phyloP scores from a whole-genome alignment of 257 asterid species.

The Petrea volubilis region DNA sequence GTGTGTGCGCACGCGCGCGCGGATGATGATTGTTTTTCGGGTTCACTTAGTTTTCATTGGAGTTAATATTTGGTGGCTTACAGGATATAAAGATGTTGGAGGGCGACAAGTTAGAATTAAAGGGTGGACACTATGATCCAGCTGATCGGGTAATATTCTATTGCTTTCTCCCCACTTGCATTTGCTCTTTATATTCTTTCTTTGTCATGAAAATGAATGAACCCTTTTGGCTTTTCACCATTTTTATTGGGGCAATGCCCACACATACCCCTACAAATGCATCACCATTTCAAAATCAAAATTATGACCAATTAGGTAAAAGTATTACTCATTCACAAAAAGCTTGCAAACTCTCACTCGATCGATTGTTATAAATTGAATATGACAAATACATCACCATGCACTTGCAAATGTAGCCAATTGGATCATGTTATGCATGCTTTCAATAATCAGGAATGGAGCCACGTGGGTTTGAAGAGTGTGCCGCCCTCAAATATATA shows the following conservation, averaged over 20 bases:
- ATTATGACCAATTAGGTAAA: constrained; percentile 17
- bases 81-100: constrained; percentile 19
- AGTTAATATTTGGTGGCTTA: background rate
- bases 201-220: constrained; percentile 19
- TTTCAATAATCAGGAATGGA: background rate
- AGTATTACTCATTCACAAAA: constrained; percentile 1
- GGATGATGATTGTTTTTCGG: background rate
- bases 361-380: background rate
- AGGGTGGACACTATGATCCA: background rate
- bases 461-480: too few species aligned
- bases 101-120: constrained; percentile 8
- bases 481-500: too few species aligned
- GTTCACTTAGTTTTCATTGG: constrained; percentile 14
- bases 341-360: background rate
- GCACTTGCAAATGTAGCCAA: too few species aligned
- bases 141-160: constrained; percentile 3
- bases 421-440: background rate
- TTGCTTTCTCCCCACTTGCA: background rate
- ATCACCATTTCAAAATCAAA: background rate
- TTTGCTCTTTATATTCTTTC: background rate
- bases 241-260: background rate
- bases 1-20: too few species aligned
- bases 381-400: background rate
- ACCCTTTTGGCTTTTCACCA: background rate
- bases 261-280: background rate